These are phyloP conservation scores for Daldinia sp. DNA, from an alignment of 2,329 filamentous ascomycete genomes.

Conservation along the genomic window DNA sequence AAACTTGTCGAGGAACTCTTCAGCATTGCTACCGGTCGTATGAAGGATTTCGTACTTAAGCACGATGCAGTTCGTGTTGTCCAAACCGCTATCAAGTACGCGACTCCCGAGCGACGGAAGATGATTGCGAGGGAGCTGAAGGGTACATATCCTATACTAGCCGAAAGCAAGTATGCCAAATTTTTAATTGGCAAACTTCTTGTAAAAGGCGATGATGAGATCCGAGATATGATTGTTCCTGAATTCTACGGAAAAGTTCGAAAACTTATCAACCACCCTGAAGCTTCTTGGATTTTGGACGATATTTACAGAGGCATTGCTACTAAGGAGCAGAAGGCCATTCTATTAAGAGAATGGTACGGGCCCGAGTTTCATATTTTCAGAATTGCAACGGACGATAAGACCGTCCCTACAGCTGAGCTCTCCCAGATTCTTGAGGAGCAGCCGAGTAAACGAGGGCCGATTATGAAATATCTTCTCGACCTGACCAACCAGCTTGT, in stretches of 20 bases:
- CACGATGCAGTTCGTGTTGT: conserved; percentile 97
- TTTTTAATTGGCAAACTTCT: conserved; percentile 96
- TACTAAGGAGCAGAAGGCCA: conserved; percentile 85
- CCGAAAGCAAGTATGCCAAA: conserved; percentile 97
- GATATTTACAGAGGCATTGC: conserved; percentile 94
- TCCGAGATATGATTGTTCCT: conserved; percentile 87
- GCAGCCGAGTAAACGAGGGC: conserved; percentile 85
- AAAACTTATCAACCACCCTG: conserved; percentile 93
- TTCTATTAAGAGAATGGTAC: conserved; percentile 93
- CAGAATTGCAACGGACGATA: conserved; percentile 64
- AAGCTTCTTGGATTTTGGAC: conserved; percentile 97
- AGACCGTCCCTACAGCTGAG: conserved; percentile 70
- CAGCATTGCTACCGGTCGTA: conserved; percentile 87
- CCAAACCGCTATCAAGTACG: conserved; percentile 97
- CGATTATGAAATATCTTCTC: conserved; percentile 86
- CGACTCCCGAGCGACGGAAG: conserved; percentile 83
- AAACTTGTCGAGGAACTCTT: conserved; percentile 91
- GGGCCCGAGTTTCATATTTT: conserved; percentile 91
- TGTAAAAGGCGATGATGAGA: conserved; percentile 88
- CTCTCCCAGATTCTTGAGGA: conserved; percentile 79
- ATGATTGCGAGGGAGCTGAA: conserved; percentile 88
- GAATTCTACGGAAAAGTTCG: conserved; percentile 96
- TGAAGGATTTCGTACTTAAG: conserved; percentile 98
- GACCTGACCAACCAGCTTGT: conserved; percentile 92
- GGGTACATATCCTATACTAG: conserved; percentile 84